Conservation (phyloP, 352 stramenopile genomes). For the Globisporangium recalcitrans region DNA sequence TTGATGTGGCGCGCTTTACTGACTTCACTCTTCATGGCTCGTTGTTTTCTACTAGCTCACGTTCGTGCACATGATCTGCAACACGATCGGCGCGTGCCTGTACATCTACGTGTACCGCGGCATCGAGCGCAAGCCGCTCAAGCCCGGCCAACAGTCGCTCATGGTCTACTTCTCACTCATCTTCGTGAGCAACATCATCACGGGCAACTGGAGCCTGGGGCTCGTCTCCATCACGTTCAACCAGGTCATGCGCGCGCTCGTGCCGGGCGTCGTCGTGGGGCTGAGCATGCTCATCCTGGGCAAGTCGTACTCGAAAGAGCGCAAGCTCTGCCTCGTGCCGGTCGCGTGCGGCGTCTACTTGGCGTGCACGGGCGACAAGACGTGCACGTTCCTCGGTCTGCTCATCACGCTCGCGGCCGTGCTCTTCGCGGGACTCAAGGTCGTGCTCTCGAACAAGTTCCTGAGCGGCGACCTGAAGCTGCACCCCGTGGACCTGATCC, state of each 20-base stretch:
- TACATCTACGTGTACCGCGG: conserved; percentile 69
- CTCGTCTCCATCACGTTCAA: conserved; percentile 95
- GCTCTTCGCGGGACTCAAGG: conserved; percentile 90
- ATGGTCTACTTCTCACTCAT: conserved; percentile 90
- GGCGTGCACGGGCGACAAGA: conserved; percentile 86
- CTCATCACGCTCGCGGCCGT: conserved; percentile 88
- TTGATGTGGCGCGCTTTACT: neutral
- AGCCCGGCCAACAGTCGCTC: conserved; percentile 55
- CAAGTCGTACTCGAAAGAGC: conserved; percentile 70
- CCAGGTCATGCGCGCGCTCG: conserved; percentile 89
- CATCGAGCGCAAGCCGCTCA: conserved; percentile 62
- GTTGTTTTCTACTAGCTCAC: too few species aligned
- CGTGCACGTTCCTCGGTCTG: conserved; percentile 82
- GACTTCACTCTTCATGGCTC: too few species aligned
- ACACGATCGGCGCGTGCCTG: conserved; percentile 81
- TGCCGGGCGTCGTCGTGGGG: conserved; percentile 72
- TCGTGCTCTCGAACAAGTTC: conserved; percentile 91
- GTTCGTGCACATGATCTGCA: conserved; percentile 94
- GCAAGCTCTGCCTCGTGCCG: conserved; percentile 71
- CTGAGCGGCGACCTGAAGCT: conserved; percentile 92
- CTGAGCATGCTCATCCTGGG: conserved; percentile 78
- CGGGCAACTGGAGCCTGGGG: conserved; percentile 90
- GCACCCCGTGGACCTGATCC: conserved; percentile 89
- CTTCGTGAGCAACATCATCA: conserved; percentile 95
- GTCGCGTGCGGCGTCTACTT: conserved; percentile 83